Percentiles rank a stretch among this genome's conserved stretches.
These are phyloP conservation scores for Leccinum imitatum DNA, from an alignment of 768 basidiomycete species.

Conservation along the genomic window DNA sequence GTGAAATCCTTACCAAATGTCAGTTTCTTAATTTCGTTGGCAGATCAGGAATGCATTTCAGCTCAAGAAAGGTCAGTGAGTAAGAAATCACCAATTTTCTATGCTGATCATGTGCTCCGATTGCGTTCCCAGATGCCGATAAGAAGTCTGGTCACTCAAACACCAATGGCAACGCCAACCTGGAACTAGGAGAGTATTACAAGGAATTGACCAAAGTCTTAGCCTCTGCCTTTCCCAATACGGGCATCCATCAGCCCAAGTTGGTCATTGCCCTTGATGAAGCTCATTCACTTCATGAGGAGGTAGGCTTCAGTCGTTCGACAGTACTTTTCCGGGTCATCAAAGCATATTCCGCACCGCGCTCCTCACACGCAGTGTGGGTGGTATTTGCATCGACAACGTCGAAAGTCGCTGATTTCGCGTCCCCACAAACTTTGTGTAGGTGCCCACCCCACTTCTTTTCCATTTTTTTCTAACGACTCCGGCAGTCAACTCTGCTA, in stretches of 20 bases:
- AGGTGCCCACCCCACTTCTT: background rate
- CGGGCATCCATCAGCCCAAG: background rate
- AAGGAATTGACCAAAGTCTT: background rate
- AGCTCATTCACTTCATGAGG: background rate
- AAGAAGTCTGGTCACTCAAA: background rate
- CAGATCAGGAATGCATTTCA: too few species aligned
- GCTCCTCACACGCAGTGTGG: background rate
- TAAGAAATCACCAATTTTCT: too few species aligned
- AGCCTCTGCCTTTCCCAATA: background rate
- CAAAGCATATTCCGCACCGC: too few species aligned
- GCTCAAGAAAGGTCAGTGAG: too few species aligned
- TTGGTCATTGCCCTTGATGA: background rate
- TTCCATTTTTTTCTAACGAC: background rate
- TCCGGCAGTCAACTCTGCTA: background rate
- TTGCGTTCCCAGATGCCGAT: background rate
- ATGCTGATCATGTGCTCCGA: background rate
- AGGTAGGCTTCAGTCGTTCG: background rate
- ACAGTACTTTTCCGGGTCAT: background rate
- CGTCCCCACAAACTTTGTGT: background rate
- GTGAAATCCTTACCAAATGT: too few species aligned
- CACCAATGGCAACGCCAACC: too few species aligned
- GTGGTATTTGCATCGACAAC: background rate
- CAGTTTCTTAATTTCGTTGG: too few species aligned
- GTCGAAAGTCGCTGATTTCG: background rate
- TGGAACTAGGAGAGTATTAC: background rate